Evolutionary conservation across 2,329 filamentous ascomycete genomes (phyloP).

Genomic region (Scedosporium dehoogii): DNA sequence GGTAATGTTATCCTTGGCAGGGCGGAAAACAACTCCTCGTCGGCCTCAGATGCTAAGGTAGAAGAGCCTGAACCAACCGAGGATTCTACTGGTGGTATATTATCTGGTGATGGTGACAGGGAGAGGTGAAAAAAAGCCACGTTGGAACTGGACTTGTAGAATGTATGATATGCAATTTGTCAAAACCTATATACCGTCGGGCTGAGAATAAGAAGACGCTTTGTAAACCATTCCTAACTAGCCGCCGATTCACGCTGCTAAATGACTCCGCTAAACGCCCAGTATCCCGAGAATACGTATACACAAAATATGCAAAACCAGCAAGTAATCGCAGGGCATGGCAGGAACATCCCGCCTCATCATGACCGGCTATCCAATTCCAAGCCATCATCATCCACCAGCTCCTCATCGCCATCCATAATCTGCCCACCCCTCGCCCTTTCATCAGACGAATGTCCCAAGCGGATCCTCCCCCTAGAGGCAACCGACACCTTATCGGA

Average conservation of each 20-base stretch:
- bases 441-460: conserved; percentile 31
- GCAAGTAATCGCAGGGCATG: not conserved
- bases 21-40: conserved; percentile 47
- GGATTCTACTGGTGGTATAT: conserved; percentile 12
- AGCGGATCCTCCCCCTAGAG: conserved; percentile 47
- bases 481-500: conserved; percentile 41
- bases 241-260: too few relatives aligned
- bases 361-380: conserved; percentile 26
- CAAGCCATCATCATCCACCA: conserved; percentile 26
- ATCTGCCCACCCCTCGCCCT: conserved; percentile 36
- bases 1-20: conserved; percentile 71
- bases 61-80: conserved; percentile 1
- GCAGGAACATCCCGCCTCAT: not conserved
- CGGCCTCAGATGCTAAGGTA: conserved; percentile 14
- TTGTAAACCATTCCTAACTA: too few relatives aligned
- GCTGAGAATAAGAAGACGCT: too few relatives aligned
- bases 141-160: too few relatives aligned
- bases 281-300: too few relatives aligned
- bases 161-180: too few relatives aligned
- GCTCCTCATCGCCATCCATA: conserved; percentile 31
- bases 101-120: conserved; percentile 23
- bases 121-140: not conserved
- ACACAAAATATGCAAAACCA: too few relatives aligned
- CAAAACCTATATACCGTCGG: too few relatives aligned
- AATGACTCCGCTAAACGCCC: too few relatives aligned